phyloP scores from a whole-genome alignment of 495 filamentous ascomycete species.

The Aspergillus nanangensis region DNA sequence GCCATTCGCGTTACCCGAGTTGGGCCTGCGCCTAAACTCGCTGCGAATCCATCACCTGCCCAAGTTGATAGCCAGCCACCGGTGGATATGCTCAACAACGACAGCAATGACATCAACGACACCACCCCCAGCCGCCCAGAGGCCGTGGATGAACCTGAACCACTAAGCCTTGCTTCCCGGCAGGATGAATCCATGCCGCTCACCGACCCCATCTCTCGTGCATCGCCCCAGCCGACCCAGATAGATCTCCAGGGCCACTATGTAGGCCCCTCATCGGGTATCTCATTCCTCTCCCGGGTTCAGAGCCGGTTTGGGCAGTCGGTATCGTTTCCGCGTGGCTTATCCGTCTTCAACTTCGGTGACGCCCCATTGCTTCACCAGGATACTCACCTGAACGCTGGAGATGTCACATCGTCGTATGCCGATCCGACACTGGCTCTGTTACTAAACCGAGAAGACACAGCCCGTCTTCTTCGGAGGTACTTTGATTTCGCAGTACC shows the following conservation, averaged over 20 bases:
- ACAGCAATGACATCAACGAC: neutral
- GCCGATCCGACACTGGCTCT: neutral
- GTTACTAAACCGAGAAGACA: neutral
- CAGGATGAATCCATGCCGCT: conserved; percentile 3
- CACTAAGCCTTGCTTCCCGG: neutral
- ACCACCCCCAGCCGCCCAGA: neutral
- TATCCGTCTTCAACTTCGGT: conserved; percentile 16
- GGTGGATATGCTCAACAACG: neutral
- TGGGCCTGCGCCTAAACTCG: neutral
- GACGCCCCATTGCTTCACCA: conserved; percentile 16
- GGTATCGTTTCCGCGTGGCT: conserved; percentile 3
- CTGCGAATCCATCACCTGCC: neutral
- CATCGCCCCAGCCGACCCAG: conserved; percentile 16
- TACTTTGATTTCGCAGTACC: conserved; percentile 29
- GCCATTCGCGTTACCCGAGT: neutral
- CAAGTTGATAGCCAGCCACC: neutral
- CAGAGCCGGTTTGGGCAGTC: conserved; percentile 16
- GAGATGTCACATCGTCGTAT: neutral
- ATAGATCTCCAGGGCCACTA: conserved; percentile 24
- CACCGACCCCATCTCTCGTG: conserved; percentile 1
- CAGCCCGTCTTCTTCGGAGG: conserved; percentile 10
- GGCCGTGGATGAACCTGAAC: neutral
- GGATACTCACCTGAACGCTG: neutral
- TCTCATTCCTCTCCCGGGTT: conserved; percentile 24
- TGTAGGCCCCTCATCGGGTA: conserved; percentile 21